Evolutionary conservation across 306 rosid genomes (phyloP).

Genomic region (Gillenia trifoliata): DNA sequence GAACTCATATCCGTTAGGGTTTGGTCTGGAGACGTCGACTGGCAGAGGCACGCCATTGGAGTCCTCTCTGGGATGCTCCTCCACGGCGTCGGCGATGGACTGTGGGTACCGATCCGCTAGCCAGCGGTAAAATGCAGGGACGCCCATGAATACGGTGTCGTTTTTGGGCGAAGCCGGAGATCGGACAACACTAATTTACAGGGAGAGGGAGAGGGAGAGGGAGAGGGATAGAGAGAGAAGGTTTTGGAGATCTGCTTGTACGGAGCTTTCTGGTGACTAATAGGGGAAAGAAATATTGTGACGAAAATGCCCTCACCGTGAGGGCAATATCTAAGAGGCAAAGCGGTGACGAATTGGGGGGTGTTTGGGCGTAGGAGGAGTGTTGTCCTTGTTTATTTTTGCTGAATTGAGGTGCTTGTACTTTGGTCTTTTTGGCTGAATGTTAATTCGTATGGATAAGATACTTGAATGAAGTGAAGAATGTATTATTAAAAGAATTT

Average conservation of each 20-base stretch:
- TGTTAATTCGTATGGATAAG: too few relatives aligned
- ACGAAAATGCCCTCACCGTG: background rate
- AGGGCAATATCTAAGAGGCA: background rate
- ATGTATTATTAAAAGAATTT: too few relatives aligned
- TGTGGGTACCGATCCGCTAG: slow-evolving; percentile 92
- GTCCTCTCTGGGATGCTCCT: slow-evolving; percentile 45
- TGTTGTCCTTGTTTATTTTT: background rate
- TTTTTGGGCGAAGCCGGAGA: slow-evolving; percentile 18
- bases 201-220: background rate
- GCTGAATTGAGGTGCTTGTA: background rate
- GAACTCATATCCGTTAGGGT: slow-evolving; percentile 90
- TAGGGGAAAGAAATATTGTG: background rate
- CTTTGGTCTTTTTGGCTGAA: background rate
- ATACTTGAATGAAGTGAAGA: too few relatives aligned
- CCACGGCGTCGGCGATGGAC: slow-evolving; percentile 73
- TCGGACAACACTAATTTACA: slow-evolving; percentile 3
- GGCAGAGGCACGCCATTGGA: slow-evolving; percentile 21
- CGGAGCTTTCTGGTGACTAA: background rate
- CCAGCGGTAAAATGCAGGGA: slow-evolving; percentile 98
- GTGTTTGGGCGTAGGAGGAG: background rate
- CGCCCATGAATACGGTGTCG: slow-evolving; percentile 69
- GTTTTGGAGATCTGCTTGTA: slow-evolving; percentile 11
- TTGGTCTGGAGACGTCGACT: slow-evolving; percentile 67
- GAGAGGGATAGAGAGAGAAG: too few relatives aligned
- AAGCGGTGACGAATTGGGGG: background rate